Evolutionary conservation across 306 rosid genomes (phyloP), one percentile per base, ranked within the genome.

Genomic region (Vicia villosa): DNA sequence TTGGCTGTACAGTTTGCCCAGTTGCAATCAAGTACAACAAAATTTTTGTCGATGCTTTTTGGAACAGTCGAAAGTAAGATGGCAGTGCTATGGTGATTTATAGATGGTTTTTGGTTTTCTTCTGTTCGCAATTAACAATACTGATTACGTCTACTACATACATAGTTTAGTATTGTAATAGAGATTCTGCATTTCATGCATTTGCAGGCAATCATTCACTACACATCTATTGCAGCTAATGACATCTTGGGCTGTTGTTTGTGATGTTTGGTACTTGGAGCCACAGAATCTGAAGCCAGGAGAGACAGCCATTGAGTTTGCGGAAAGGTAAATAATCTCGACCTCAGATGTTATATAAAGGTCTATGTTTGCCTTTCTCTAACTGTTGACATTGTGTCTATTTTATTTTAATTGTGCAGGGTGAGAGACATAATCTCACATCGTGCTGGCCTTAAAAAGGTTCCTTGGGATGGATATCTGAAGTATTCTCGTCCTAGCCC

Each of bases 231-330:
- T 94, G 84, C 99, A 83, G 84, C 92, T 94, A 75, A 94, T 91
- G 99, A 94, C 97, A 36, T 94, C 97, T 2, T 94, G 99, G 99
- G 99, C 97, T 24, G 99, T 94, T 76, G 99, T 94, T 74, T 94
- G 96, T 84, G 99, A 94, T 78, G 99, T 94, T 74, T 94, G 97
- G 97, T 94, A 94, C 77, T 70, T 94, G 88, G 97, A 94, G 85
- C 99, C 99, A 10, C 96, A 94, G 80, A 83, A 69, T 58, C 64
- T 94, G 54, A 87, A 76, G 82, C 97, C 88, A 36, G 92, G 98
- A 70, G 97, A 94, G 75, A 88, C 98, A n/a, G 63, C 97, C 26
- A 94, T 94, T 22, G 97, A 94, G 79, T 94, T 94, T 85, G 97
- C 98, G 5, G 98, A 94, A 85, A 94, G 97, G 97, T 94, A 71